Evolutionary conservation across 2,329 filamentous ascomycete species (phyloP), one percentile per base, ranked within the genome.

Genomic region (Sclerotinia glacialis): DNA sequence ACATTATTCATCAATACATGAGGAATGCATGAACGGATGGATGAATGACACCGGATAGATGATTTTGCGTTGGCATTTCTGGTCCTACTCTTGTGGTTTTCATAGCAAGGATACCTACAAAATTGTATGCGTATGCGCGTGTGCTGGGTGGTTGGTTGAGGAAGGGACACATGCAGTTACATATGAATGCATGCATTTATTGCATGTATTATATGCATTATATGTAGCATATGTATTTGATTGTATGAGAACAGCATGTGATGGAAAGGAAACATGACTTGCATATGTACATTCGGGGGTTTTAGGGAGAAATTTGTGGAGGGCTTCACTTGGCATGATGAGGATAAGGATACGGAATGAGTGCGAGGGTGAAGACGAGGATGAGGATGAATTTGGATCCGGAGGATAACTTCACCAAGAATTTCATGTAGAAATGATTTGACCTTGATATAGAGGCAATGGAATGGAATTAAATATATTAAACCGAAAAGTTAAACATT

Each of bases 201-300:
- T 28, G 55, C 40, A n/a, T 58, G 5, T 12, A 44, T 44, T 26
- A 23, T 9, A 46, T 34, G 31, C 31, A 31, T 44, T 26, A 37
- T 37, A 21, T 56, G 8, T 11, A 44, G 21, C 16, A 23, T 11
- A 47, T 55, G 37, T 31, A 46, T 28, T 37, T 37, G 49, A 64
- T 49, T n/a, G 26, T 46, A n/a, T 28, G 61, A 46, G 28, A 52
- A 55, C 40, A 64, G 40, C 47, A 42, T 12, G 52, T 64, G 21
- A 54, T 31, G 11, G 26, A 42, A 21, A 58, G 21, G 37, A 40
- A 16, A 40, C 26, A 54, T 31, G 34, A 44, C 47, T 60, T 50
- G 55, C 31, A 65, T 42, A 54, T 50, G 64, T 53, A 61, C 40
- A 28, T 56, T 46, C 62, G 62, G 62, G 42, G 62, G 42, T 28